Evolutionary conservation across 2,329 filamentous ascomycete species (phyloP).

Genomic region (Beauveria sp.): DNA sequence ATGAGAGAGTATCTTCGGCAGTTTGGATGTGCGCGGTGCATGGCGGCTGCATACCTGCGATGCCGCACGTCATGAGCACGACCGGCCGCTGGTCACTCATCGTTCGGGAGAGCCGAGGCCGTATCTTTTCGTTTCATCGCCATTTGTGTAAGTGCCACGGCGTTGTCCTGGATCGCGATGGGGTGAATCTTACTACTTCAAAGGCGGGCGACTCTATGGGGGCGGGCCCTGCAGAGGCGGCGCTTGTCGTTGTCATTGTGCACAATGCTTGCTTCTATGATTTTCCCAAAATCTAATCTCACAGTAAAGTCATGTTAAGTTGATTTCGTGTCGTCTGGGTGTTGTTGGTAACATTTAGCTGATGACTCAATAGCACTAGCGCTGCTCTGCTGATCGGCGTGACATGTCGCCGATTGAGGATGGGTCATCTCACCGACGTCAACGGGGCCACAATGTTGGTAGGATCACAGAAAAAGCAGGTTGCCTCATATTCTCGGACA

Average conservation of each 20-base stretch:
- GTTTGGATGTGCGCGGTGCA: no score
- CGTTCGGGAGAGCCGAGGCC: neutral
- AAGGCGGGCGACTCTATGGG: slow-evolving; percentile 3
- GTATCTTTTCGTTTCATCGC: neutral
- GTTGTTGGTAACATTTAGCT: neutral
- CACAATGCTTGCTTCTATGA: no score
- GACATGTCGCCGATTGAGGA: neutral
- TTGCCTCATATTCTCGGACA: no score
- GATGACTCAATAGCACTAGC: slow-evolving; percentile 5
- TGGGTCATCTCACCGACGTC: neutral
- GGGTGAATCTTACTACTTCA: neutral
- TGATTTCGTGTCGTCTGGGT: neutral
- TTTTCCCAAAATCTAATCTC: neutral
- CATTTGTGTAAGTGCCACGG: neutral
- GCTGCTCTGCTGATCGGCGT: neutral
- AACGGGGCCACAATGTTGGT: no score
- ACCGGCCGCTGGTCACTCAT: neutral
- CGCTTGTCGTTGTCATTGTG: neutral
- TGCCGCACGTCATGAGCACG: slow-evolving; percentile 9
- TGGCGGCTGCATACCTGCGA: neutral
- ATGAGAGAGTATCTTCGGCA: no score
- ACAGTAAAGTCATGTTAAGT: neutral
- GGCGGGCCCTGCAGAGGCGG: neutral
- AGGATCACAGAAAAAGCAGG: no score
- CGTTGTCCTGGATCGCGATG: no score